Evolutionary conservation across 139 green algal genomes (phyloP).

Genomic region (Auxenochlorella pyrenoidosa): DNA sequence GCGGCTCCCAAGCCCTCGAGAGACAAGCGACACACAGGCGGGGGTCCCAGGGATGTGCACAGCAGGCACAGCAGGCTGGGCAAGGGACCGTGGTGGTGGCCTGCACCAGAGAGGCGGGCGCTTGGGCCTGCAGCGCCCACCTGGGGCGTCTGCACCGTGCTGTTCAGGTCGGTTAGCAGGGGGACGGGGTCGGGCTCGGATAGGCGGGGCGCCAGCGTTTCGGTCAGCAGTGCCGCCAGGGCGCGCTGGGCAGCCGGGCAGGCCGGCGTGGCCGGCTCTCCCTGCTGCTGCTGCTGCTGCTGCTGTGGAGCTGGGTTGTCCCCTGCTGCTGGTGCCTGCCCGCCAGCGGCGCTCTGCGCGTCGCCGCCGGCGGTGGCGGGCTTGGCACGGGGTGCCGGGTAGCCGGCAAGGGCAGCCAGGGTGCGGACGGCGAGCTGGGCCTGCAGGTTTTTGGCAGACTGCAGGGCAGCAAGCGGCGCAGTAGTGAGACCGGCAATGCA

Average conservation of each 20-base stretch:
- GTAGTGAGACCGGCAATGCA: too few relatives aligned
- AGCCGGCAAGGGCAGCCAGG: slow-evolving; percentile 69
- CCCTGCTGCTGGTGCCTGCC: background rate
- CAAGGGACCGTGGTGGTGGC: background rate
- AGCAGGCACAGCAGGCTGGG: background rate
- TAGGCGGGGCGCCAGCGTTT: slow-evolving; percentile 76
- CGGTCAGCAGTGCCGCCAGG: slow-evolving; percentile 82
- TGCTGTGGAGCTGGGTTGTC: background rate
- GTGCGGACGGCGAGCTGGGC: slow-evolving; percentile 81
- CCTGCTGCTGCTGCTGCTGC: background rate
- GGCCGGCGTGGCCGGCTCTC: background rate
- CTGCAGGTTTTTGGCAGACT: slow-evolving; percentile 75
- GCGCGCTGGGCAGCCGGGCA: slow-evolving; percentile 40
- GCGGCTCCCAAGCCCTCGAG: too few relatives aligned
- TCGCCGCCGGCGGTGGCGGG: slow-evolving; percentile 1
- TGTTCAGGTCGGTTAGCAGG: slow-evolving; percentile 75
- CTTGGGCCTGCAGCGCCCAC: slow-evolving; percentile 33
- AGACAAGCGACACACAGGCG: too few relatives aligned
- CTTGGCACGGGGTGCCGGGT: slow-evolving; percentile 40
- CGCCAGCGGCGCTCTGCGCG: too few relatives aligned
- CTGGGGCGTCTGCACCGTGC: slow-evolving; percentile 70
- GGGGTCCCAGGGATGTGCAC: too few relatives aligned
- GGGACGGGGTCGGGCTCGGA: slow-evolving; percentile 61
- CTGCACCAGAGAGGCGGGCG: too few relatives aligned
- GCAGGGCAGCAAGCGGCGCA: slow-evolving; percentile 7